Evolutionary conservation across 768 basidiomycete species (phyloP).

Genomic region (Trichaptum fuscoviolaceum): DNA sequence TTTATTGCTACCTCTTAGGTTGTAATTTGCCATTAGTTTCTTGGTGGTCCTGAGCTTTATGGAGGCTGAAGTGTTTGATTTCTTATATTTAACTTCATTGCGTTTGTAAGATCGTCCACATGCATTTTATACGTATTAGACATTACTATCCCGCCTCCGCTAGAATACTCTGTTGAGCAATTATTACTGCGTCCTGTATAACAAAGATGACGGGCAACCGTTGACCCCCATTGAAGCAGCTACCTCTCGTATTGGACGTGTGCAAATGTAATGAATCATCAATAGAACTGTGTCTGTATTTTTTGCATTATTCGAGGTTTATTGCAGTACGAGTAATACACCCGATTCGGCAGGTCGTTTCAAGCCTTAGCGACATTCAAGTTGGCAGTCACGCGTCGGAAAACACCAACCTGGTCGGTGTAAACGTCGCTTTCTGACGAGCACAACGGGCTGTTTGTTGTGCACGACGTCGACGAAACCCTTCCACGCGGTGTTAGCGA

Average conservation of each 20-base stretch:
- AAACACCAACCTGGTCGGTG: neutral
- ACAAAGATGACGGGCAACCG: neutral
- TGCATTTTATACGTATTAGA: conserved; percentile 1
- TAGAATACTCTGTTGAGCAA: neutral
- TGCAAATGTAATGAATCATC: neutral
- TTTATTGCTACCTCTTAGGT: conserved; percentile 15
- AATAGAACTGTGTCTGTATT: too few species aligned
- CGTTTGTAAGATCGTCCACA: neutral
- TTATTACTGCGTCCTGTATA: neutral
- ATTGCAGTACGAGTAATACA: neutral
- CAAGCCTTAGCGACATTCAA: too few species aligned
- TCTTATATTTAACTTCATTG: conserved; percentile 1
- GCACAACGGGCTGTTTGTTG: neutral
- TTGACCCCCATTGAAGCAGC: neutral
- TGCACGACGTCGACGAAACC: neutral
- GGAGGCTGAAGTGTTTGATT: neutral
- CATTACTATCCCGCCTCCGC: neutral
- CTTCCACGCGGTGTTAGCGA: neutral
- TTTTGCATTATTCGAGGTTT: neutral
- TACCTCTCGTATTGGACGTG: neutral
- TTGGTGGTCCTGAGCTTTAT: neutral
- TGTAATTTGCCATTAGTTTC: conserved; percentile 10
- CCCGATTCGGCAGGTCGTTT: neutral
- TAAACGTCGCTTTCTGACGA: neutral
- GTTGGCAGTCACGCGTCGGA: neutral